Conservation (phyloP, 2,329 filamentous ascomycete genomes). For the Xylariaceae sp. region DNA sequence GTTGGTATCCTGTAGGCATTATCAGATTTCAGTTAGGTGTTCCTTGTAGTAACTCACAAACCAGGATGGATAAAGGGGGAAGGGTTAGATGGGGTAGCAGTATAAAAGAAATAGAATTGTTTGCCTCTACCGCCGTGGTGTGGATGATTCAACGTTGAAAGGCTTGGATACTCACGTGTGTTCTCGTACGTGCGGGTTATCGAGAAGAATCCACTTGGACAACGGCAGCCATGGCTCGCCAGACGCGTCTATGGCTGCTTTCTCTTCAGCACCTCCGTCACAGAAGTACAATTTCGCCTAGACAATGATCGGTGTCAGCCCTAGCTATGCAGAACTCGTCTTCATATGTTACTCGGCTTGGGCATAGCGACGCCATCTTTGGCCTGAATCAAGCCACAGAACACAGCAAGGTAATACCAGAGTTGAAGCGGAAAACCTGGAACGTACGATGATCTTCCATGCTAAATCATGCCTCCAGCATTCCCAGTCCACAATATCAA, state of each 20-base stretch:
- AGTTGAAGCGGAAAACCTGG: constrained; percentile 40
- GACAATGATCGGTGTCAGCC: not conserved
- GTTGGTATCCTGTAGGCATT: constrained; percentile 8
- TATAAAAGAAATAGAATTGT: not conserved
- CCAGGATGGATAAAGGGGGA: not conserved
- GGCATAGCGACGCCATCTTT: no score
- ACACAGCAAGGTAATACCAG: no score
- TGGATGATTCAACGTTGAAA: no score
- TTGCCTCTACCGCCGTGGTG: no score
- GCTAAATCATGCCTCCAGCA: constrained; percentile 59
- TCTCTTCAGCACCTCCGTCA: constrained; percentile 64
- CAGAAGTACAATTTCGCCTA: constrained; percentile 59
- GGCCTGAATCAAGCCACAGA: no score
- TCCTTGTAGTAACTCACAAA: not conserved
- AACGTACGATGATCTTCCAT: constrained; percentile 49
- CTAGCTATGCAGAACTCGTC: not conserved
- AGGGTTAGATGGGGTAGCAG: not conserved
- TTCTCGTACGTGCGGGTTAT: constrained; percentile 52
- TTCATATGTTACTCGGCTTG: not conserved
- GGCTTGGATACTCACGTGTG: constrained; percentile 46
- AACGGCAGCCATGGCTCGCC: constrained; percentile 66
- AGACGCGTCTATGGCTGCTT: constrained; percentile 55
- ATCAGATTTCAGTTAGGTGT: not conserved
- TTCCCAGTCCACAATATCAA: constrained; percentile 64
- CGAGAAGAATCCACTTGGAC: constrained; percentile 64